Base-by-base conservation (phyloP, 306 rosid species). In the Ceratonia siliqua region DNA sequence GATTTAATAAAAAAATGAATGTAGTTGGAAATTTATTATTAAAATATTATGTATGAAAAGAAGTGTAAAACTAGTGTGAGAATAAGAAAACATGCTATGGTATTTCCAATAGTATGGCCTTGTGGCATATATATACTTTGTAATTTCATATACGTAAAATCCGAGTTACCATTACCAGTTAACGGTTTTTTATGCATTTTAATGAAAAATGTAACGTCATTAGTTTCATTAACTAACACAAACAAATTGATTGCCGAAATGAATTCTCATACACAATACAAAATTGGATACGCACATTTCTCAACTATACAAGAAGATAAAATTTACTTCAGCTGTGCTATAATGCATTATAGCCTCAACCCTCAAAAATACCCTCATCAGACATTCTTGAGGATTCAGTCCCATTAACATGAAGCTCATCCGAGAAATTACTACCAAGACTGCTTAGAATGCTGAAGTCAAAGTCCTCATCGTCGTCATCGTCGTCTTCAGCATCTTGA, bases 351-450 rank as follows among this genome's bases (percentile, higher is more conserved):
- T 15, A 68, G 27, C 45, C 62, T 84, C 75, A 90, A 57, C 87
- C 89, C 75, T 85, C 96, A 56, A 90, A 92, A 79, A 92, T 84
- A 52, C 88, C 92, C 75, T 80, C 96, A 6, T 86, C 97, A 1
- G 96, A 83, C 24, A 94, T 38, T 45, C 77, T 75, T 9, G 89
- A 87, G 33, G 97, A 84, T 78, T 92, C 89, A 5, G 97, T 94
- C 36, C 99, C 99, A 67, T 94, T 94, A 55, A 94, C 97, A 82
- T 71, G 95, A 72, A 92, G 88, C 68, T 88, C 88, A 70, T 83
- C 68, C 3, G 96, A 69, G 21, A 43, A 24, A 45, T 84, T 83
- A 46, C 18, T 72, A 1, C 27, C 70, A 0, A 83, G 53, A 52
- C 55, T 86, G 0, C 61, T 77, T 22, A 94, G 79, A 74, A 87